Conservation (phyloP, 257 asterid species). For the Solanum chaucha region DNA sequence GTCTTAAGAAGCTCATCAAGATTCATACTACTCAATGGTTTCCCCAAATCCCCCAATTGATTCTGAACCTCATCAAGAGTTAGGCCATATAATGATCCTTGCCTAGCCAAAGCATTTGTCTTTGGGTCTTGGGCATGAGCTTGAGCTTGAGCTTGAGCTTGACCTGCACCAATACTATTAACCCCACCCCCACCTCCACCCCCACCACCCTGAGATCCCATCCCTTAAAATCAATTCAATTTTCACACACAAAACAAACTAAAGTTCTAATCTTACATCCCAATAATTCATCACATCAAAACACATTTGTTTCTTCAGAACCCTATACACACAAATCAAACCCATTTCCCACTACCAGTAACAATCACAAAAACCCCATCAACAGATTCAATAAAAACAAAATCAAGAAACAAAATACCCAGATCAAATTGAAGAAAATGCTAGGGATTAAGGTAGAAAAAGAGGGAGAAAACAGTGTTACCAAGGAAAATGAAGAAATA, state of each 20-base stretch:
- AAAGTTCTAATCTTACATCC: background rate
- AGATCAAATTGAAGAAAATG: conserved; percentile 1
- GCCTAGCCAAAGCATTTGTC: conserved; percentile 40
- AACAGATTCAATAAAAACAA: background rate
- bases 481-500: background rate
- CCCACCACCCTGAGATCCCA: conserved; percentile 82
- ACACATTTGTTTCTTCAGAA: background rate
- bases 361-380: conserved; percentile 1
- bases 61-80: conserved; percentile 92
- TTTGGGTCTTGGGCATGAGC: conserved; percentile 16
- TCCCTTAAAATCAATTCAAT: background rate
- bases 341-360: background rate
- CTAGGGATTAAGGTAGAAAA: background rate
- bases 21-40: conserved; percentile 82
- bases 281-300: background rate
- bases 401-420: background rate
- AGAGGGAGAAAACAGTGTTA: background rate
- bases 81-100: conserved; percentile 70
- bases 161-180: background rate
- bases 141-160: background rate
- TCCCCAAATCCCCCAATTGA: conserved; percentile 75
- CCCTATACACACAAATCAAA: background rate
- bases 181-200: conserved; percentile 18
- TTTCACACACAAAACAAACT: background rate
- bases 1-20: conserved; percentile 92